Evolutionary conservation across 2,329 filamentous ascomycete genomes (phyloP).

Genomic region (Pyricularia sp.): DNA sequence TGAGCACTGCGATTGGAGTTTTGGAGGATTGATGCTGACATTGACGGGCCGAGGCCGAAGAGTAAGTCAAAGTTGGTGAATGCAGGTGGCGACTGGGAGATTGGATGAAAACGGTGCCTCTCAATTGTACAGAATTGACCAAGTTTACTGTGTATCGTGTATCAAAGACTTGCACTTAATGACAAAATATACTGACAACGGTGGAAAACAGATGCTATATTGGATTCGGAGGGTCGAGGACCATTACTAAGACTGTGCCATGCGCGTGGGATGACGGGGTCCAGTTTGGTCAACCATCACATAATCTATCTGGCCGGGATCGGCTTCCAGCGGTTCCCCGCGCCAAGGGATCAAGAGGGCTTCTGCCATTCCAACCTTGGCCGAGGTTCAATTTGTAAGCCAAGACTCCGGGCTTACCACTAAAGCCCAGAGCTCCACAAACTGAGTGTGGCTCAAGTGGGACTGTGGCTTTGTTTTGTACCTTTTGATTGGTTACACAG

Average conservation of each 20-base stretch:
- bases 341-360: neutral
- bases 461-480: too few species aligned
- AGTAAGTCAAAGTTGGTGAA: neutral
- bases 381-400: neutral
- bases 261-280: neutral
- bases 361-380: neutral
- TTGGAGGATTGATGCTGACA: neutral
- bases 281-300: neutral
- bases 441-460: too few species aligned
- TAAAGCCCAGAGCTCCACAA: too few species aligned
- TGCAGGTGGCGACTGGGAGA: neutral
- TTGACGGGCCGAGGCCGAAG: neutral
- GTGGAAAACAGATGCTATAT: neutral
- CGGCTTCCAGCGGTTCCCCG: neutral
- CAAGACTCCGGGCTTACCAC: too few species aligned
- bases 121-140: neutral
- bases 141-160: neutral
- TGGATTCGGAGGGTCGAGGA: neutral
- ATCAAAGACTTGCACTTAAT: neutral
- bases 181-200: neutral
- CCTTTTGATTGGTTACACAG: too few species aligned
- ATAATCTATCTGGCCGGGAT: neutral
- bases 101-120: neutral
- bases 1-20: neutral
- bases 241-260: neutral